Percentiles rank a stretch among this genome's conserved stretches.
phyloP scores from a whole-genome alignment of 305 asterid species.

The Petunia hybrid region DNA sequence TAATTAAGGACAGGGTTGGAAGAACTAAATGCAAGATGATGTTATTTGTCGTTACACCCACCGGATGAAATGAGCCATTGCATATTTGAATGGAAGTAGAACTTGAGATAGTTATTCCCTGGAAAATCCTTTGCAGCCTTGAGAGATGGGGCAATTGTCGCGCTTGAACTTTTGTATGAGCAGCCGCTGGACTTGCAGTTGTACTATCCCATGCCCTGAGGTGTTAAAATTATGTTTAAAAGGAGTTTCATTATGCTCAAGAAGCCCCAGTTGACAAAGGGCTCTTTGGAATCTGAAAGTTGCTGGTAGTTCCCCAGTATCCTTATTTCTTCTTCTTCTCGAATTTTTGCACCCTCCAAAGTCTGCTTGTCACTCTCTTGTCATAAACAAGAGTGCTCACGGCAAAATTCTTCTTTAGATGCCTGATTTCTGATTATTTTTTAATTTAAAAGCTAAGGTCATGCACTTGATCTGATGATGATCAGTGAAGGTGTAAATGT shows the following conservation, averaged over 20 bases:
- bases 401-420: not conserved
- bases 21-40: not conserved
- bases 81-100: not conserved
- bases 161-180: not conserved
- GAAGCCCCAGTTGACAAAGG: not conserved
- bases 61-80: not conserved
- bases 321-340: not conserved
- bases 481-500: not conserved
- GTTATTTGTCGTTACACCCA: not conserved
- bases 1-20: not conserved
- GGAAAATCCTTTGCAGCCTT: not conserved
- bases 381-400: not conserved
- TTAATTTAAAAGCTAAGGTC: not conserved
- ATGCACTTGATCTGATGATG: not conserved
- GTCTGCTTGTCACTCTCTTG: not conserved
- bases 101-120: not conserved
- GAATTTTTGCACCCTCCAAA: not conserved
- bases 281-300: constrained; percentile 3
- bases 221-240: not conserved
- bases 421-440: constrained; percentile 1
- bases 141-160: constrained; percentile 6
- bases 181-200: not conserved
- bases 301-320: constrained; percentile 1
- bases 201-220: not conserved
- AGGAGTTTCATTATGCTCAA: not conserved